A percentile compares a stretch with the other conserved stretches of the same genome.
Evolutionary conservation across 306 rosid genomes (phyloP).

Genomic region (Argentina anserina): DNA sequence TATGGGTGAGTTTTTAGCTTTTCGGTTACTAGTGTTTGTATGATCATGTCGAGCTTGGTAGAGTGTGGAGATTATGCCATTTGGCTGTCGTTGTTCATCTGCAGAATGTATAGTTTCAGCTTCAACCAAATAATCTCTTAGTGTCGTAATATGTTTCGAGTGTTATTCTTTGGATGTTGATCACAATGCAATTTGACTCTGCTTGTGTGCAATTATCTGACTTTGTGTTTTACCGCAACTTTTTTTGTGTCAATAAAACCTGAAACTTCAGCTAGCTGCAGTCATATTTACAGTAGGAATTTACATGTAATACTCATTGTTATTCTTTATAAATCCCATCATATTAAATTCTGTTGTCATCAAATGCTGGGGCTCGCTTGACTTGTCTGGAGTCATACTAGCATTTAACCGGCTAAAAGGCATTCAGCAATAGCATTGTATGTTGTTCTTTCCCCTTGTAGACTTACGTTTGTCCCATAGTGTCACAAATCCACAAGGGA

Average conservation of each 20-base stretch:
- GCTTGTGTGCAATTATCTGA: neutral
- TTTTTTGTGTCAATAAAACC: neutral
- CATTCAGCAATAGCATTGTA: neutral
- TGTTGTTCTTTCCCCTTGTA: neutral
- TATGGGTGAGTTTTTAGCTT: slow-evolving; percentile 23
- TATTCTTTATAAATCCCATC: neutral
- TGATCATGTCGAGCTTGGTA: neutral
- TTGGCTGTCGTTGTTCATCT: neutral
- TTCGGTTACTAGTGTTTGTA: neutral
- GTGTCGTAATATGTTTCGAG: neutral
- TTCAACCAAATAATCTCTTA: neutral
- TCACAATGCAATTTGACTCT: neutral
- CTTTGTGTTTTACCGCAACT: neutral
- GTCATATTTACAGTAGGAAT: neutral
- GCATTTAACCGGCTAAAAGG: neutral
- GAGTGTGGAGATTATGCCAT: slow-evolving; percentile 6
- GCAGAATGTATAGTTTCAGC: neutral
- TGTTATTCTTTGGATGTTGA: neutral
- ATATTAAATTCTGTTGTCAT: neutral
- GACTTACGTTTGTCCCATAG: neutral
- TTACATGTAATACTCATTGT: neutral
- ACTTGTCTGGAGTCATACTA: neutral
- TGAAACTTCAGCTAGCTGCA: neutral
- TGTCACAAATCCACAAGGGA: neutral
- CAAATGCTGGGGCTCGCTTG: neutral